Conservation (phyloP, 1,139 yeast species). For the Nakaseomyces nivariensis region DNA sequence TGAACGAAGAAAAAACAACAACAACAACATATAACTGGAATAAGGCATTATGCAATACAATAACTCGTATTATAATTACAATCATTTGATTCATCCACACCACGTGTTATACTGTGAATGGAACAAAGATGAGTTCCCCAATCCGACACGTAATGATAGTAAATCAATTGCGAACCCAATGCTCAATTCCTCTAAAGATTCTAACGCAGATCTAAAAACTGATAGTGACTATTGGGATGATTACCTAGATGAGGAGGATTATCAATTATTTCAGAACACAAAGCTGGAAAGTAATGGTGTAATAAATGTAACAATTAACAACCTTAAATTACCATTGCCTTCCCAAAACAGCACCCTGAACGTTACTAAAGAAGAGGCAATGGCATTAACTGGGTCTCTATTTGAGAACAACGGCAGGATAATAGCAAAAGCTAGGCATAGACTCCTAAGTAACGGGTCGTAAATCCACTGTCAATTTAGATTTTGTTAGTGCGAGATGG, state of each 20-base stretch:
- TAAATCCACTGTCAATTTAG: neutral
- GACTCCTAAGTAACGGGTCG: conserved; percentile 6
- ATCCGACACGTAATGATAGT: conserved; percentile 9
- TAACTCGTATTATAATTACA: conserved; percentile 16
- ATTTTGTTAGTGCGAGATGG: too few species aligned
- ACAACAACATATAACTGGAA: neutral
- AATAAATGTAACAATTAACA: conserved; percentile 7
- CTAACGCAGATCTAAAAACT: neutral
- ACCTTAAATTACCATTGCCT: neutral
- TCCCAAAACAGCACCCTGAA: neutral
- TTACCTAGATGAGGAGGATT: conserved; percentile 23
- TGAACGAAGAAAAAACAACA: neutral
- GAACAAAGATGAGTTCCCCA: conserved; percentile 20
- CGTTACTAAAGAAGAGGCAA: neutral
- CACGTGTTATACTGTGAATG: conserved; percentile 21
- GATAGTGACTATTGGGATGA: conserved; percentile 17
- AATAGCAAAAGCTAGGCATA: neutral
- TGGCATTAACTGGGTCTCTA: conserved; percentile 7
- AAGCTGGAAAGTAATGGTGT: conserved; percentile 17
- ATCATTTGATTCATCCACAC: conserved; percentile 14
- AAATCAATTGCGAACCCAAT: neutral
- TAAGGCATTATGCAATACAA: conserved; percentile 9
- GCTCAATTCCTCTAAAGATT: neutral
- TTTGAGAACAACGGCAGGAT: conserved; percentile 5
- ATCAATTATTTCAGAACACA: conserved; percentile 18